Evolutionary conservation across 169 alveolate genomes (phyloP).

Genomic region (Cryptosporidium parvum): DNA sequence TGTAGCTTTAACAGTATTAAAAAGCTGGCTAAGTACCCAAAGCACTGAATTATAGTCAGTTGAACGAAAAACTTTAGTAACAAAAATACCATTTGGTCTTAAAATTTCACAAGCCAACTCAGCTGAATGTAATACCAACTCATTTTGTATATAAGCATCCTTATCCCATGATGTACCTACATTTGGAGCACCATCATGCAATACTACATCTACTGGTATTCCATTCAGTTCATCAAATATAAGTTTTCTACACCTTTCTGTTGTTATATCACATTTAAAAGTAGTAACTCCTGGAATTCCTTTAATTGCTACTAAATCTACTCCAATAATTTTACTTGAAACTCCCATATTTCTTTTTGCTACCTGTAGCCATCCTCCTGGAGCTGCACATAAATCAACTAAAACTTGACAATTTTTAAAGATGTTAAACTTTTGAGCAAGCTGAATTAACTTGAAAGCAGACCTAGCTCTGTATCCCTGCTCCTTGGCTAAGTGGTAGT

Average conservation of each 20-base stretch:
- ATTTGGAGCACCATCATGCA: slow-evolving; percentile 99
- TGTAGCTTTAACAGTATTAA: slow-evolving; percentile 96
- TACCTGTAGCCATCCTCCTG: slow-evolving; percentile 99
- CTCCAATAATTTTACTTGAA: slow-evolving; percentile 94
- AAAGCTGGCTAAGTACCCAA: slow-evolving; percentile 96
- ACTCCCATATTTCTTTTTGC: slow-evolving; percentile 94
- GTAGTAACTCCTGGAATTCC: slow-evolving; percentile 96
- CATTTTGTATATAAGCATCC: slow-evolving; percentile 98
- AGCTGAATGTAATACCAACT: slow-evolving; percentile 93
- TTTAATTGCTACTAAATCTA: slow-evolving; percentile 97
- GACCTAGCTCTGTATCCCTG: slow-evolving; percentile 99
- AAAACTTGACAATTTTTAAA: slow-evolving; percentile 83
- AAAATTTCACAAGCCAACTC: slow-evolving; percentile 93
- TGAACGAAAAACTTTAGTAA: slow-evolving; percentile 94
- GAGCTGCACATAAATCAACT: slow-evolving; percentile 99
- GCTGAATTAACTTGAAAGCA: slow-evolving; percentile 97
- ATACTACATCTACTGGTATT: slow-evolving; percentile 95
- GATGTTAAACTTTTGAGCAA: slow-evolving; percentile 93
- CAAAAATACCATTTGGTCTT: slow-evolving; percentile 87
- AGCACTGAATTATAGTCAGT: slow-evolving; percentile 96
- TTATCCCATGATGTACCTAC: slow-evolving; percentile 98
- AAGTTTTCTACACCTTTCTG: slow-evolving; percentile 80
- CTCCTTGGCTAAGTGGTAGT: slow-evolving; percentile 97
- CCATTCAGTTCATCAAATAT: slow-evolving; percentile 82
- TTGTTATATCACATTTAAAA: slow-evolving; percentile 95